A percentile compares a stretch with the other conserved stretches of the same genome.
These are phyloP conservation scores for Fusarium chaquense DNA, from an alignment of 2,329 filamentous ascomycete species.

Conservation along the genomic window DNA sequence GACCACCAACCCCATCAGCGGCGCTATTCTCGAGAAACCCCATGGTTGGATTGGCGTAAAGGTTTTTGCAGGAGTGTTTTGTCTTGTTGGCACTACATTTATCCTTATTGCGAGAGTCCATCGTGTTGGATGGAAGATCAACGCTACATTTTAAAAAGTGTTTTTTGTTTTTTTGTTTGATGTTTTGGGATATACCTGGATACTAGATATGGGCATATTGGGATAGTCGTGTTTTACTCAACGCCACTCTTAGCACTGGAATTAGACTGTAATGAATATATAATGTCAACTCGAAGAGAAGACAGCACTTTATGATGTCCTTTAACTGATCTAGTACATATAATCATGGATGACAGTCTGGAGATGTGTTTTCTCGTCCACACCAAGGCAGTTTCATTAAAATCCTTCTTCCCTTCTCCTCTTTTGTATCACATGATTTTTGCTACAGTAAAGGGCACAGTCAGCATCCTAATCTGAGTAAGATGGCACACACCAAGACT, in stretches of 20 bases:
- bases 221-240: neutral
- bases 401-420: neutral
- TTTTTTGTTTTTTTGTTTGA: neutral
- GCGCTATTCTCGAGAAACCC: conserved; percentile 54
- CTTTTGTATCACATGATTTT: neutral
- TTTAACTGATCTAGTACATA: neutral
- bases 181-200: neutral
- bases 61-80: conserved; percentile 50
- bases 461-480: neutral
- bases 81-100: conserved; percentile 26
- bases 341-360: too few relatives aligned
- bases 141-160: conserved; percentile 6
- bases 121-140: conserved; percentile 35
- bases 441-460: neutral
- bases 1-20: conserved; percentile 68
- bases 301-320: neutral
- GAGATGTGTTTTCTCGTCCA: neutral
- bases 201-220: neutral
- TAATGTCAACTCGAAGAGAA: neutral
- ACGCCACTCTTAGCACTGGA: neutral
- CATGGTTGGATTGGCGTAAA: conserved; percentile 53
- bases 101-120: conserved; percentile 24
- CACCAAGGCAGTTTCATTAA: neutral
- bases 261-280: neutral
- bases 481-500: neutral